Evolutionary conservation across 1,139 yeast species (phyloP).

Genomic region (Scheffersomyces lignicola): DNA sequence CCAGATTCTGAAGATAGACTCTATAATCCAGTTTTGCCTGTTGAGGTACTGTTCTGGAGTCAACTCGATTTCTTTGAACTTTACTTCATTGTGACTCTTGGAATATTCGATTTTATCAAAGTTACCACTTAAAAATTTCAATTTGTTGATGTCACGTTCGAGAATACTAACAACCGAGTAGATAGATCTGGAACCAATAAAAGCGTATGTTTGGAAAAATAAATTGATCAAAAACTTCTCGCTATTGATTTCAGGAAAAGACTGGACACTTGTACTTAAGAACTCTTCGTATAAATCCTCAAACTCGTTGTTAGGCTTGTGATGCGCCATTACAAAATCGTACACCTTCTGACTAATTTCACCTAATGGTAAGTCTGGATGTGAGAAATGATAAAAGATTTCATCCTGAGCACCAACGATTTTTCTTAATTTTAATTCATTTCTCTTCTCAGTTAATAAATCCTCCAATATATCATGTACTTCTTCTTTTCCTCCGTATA

Average conservation of each 20-base stretch:
- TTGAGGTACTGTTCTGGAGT: constrained; percentile 30
- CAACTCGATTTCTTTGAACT: constrained; percentile 40
- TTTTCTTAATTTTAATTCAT: constrained; percentile 23
- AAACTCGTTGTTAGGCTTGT: constrained; percentile 43
- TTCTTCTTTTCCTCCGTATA: constrained; percentile 35
- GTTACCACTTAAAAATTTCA: constrained; percentile 43
- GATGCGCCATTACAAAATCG: constrained; percentile 43
- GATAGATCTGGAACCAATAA: constrained; percentile 85
- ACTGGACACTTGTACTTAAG: constrained; percentile 19
- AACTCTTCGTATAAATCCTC: constrained; percentile 33
- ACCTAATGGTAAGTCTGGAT: constrained; percentile 37
- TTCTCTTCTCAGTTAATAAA: constrained; percentile 33
- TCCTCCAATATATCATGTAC: constrained; percentile 27
- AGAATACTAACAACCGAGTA: constrained; percentile 81
- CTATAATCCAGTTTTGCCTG: constrained; percentile 51
- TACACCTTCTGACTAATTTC: constrained; percentile 40
- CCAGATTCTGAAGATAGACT: constrained; percentile 77
- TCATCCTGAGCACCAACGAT: constrained; percentile 42
- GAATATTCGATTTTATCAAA: constrained; percentile 22
- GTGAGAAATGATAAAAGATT: constrained; percentile 37
- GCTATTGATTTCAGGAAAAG: constrained; percentile 27
- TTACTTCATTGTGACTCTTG: constrained; percentile 28
- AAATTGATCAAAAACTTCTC: constrained; percentile 57
- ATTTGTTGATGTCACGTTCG: constrained; percentile 52
- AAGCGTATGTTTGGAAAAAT: constrained; percentile 71